Percentiles rank a stretch among this genome's conserved stretches.
Conservation (phyloP, 371 early-diverging fungal species). For the Rhizopus arrhizus region DNA sequence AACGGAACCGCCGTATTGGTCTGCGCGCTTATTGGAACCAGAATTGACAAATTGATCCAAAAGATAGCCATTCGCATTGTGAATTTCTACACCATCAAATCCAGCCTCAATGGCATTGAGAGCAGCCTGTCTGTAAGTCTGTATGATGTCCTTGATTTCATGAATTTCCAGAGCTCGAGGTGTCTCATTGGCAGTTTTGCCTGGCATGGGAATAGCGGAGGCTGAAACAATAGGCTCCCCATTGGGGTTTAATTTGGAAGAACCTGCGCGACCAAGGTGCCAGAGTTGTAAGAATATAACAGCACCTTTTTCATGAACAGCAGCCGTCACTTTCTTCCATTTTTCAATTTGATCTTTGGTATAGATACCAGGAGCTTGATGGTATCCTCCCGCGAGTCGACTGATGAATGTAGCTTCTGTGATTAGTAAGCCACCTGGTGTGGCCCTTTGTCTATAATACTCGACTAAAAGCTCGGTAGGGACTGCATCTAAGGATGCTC, state of each 20-base stretch:
- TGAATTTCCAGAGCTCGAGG: slow-evolving; percentile 56
- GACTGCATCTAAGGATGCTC: slow-evolving; percentile 33
- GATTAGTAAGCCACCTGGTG: slow-evolving; percentile 57
- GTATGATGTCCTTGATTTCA: slow-evolving; percentile 60
- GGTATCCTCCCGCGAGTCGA: slow-evolving; percentile 42
- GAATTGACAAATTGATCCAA: slow-evolving; percentile 55
- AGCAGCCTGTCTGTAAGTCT: slow-evolving; percentile 63
- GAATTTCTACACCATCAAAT: slow-evolving; percentile 72
- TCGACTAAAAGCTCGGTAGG: slow-evolving; percentile 48
- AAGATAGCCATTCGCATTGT: slow-evolving; percentile 70
- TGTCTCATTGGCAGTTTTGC: not conserved
- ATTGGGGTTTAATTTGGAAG: slow-evolving; percentile 2
- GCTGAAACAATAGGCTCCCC: slow-evolving; percentile 5
- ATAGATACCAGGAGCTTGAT: slow-evolving; percentile 47
- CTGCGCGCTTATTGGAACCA: slow-evolving; percentile 55
- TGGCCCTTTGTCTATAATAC: slow-evolving; percentile 64
- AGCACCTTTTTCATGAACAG: slow-evolving; percentile 60
- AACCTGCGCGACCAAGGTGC: slow-evolving; percentile 39
- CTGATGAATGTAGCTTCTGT: slow-evolving; percentile 56
- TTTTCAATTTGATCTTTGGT: slow-evolving; percentile 44
- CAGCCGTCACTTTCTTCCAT: slow-evolving; percentile 61
- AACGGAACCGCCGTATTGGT: slow-evolving; percentile 70
- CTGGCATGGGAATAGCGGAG: not conserved
- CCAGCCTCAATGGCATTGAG: slow-evolving; percentile 46
- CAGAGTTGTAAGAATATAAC: slow-evolving; percentile 63